These are phyloP conservation scores for Suhomyces pyralidae DNA, from an alignment of 805 yeast species.

Conservation along the genomic window DNA sequence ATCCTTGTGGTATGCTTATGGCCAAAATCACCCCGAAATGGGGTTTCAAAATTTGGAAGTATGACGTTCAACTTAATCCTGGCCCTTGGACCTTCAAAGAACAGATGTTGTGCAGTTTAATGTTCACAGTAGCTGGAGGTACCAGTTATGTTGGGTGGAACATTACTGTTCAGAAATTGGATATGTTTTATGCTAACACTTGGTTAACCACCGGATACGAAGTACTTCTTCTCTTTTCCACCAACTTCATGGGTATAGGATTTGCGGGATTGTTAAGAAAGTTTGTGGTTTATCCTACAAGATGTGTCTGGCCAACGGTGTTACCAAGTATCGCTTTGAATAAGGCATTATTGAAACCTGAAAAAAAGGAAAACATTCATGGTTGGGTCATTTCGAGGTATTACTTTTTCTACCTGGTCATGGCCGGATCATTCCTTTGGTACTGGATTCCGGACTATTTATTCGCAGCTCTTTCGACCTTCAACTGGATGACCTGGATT, in stretches of 20 bases:
- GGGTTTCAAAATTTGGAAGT: slow-evolving; percentile 20
- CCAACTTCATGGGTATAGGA: slow-evolving; percentile 17
- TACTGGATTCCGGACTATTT: slow-evolving; percentile 47
- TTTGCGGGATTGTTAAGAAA: slow-evolving; percentile 15
- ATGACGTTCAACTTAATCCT: slow-evolving; percentile 15
- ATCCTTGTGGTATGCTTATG: slow-evolving; percentile 14
- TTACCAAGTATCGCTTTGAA: slow-evolving; percentile 48
- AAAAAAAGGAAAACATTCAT: slow-evolving; percentile 20
- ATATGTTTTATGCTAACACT: slow-evolving; percentile 8
- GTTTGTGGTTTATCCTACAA: slow-evolving; percentile 15
- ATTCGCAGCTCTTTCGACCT: slow-evolving; percentile 40
- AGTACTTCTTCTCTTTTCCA: slow-evolving; percentile 10
- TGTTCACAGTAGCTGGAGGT: slow-evolving; percentile 24
- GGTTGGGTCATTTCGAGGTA: slow-evolving; percentile 28
- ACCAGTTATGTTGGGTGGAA: slow-evolving; percentile 22
- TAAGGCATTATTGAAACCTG: slow-evolving; percentile 39
- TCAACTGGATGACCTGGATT: slow-evolving; percentile 61
- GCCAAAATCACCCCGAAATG: slow-evolving; percentile 13
- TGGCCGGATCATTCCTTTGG: slow-evolving; percentile 32
- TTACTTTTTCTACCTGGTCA: slow-evolving; percentile 24
- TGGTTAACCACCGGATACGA: slow-evolving; percentile 18
- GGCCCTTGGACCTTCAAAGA: slow-evolving; percentile 25
- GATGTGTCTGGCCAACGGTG: slow-evolving; percentile 17
- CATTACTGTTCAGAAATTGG: slow-evolving; percentile 10
- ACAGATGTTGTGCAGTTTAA: slow-evolving; percentile 6